These are phyloP conservation scores for Rhododendron henanense DNA, from an alignment of 148 eudicot species.

Conservation along the genomic window DNA sequence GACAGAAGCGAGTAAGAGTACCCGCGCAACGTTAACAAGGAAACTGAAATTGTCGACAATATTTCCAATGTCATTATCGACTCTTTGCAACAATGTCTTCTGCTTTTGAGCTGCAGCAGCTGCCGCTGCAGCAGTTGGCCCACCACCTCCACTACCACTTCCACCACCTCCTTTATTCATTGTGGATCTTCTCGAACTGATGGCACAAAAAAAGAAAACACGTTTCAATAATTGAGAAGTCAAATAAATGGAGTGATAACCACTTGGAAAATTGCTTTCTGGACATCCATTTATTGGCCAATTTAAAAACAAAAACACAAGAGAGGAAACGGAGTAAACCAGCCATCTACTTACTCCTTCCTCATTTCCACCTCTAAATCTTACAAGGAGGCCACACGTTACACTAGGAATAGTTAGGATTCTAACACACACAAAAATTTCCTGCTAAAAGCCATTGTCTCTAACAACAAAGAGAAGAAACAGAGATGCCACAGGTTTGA, in stretches of 20 bases:
- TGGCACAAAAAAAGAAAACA: not conserved
- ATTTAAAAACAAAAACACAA: not conserved
- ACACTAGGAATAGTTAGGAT: no score
- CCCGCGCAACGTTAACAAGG: conserved; percentile 75
- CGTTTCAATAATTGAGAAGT: not conserved
- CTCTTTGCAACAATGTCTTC: conserved; percentile 73
- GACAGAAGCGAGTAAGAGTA: conserved; percentile 17
- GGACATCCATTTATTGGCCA: not conserved
- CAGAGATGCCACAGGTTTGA: not conserved
- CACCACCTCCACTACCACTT: conserved; percentile 52
- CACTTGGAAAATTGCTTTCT: not conserved
- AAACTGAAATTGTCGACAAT: conserved; percentile 78
- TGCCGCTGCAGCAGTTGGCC: conserved; percentile 81
- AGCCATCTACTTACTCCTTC: not conserved
- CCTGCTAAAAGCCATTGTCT: no score
- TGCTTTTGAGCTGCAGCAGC: conserved; percentile 87
- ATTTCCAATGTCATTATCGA: conserved; percentile 72
- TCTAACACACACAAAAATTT: no score
- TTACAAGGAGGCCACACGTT: no score
- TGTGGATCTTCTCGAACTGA: conserved; percentile 7
- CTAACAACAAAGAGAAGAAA: not conserved
- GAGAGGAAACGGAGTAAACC: not conserved
- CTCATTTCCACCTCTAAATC: not conserved
- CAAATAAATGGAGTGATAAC: not conserved
- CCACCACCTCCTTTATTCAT: conserved; percentile 80